Percentiles rank a stretch among this genome's conserved stretches.
Evolutionary conservation across 805 yeast genomes (phyloP).

Genomic region (Peterozyma toletana): DNA sequence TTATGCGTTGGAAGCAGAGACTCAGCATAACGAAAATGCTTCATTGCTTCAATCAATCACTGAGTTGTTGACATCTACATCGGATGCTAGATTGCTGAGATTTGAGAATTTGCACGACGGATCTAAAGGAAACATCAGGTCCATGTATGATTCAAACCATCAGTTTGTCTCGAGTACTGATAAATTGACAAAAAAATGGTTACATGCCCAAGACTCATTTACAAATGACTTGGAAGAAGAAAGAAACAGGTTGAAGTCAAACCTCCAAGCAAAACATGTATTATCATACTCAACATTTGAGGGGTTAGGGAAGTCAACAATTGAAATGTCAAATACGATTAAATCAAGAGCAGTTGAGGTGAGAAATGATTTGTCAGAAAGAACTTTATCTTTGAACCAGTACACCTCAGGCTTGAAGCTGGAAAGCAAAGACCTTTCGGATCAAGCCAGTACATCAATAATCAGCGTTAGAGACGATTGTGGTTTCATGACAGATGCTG

Average conservation of each 20-base stretch:
- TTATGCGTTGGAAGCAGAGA: constrained; percentile 3
- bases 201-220: constrained; percentile 1
- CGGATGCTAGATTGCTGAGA: not conserved
- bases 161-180: not conserved
- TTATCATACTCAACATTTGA: no score
- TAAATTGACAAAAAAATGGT: not conserved
- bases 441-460: no score
- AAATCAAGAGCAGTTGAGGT: no score
- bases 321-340: no score
- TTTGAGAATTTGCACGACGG: not conserved
- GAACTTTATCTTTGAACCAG: no score
- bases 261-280: not conserved
- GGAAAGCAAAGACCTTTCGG: no score
- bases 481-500: no score
- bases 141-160: not conserved
- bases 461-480: no score
- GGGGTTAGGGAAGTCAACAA: no score
- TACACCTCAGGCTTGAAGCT: no score
- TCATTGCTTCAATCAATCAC: not conserved
- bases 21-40: not conserved
- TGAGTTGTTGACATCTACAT: not conserved
- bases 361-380: no score
- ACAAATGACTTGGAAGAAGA: not conserved
- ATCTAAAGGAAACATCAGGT: not conserved
- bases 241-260: not conserved